Conservation (phyloP, 192 early-diverging fungal species). For the Coemansia sp. region DNA sequence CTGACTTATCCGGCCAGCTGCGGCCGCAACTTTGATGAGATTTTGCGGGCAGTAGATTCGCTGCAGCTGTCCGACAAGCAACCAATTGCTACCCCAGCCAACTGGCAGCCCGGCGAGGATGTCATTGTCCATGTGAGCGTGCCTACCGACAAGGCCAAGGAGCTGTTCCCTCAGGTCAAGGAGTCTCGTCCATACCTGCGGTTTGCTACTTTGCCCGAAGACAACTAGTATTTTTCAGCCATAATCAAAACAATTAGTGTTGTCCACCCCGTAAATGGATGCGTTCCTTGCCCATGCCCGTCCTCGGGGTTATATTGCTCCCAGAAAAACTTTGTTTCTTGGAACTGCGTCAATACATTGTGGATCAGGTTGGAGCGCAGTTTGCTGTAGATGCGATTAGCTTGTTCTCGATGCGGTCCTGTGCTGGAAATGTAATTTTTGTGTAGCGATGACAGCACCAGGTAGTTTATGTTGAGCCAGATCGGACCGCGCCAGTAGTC, state of each 20-base stretch:
- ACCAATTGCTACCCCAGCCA: slow-evolving; percentile 89
- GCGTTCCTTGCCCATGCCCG: slow-evolving; percentile 75
- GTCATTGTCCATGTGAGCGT: slow-evolving; percentile 91
- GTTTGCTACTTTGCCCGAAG: slow-evolving; percentile 39
- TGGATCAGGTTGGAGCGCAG: slow-evolving; percentile 73
- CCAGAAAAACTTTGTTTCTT: slow-evolving; percentile 79
- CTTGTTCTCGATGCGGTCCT: slow-evolving; percentile 69
- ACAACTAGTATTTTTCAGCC: slow-evolving; percentile 67
- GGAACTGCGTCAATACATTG: slow-evolving; percentile 75
- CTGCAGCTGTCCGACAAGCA: slow-evolving; percentile 86
- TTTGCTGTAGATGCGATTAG: slow-evolving; percentile 66
- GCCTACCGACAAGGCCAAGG: slow-evolving; percentile 76
- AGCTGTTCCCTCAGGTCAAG: slow-evolving; percentile 78
- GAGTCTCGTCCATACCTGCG: slow-evolving; percentile 86
- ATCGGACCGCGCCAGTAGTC: slow-evolving; percentile 94
- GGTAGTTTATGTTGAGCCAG: slow-evolving; percentile 92
- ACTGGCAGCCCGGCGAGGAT: slow-evolving; percentile 84
- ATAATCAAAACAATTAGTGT: slow-evolving; percentile 78
- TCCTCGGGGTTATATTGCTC: slow-evolving; percentile 82
- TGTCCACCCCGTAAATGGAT: slow-evolving; percentile 97
- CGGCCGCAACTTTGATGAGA: slow-evolving; percentile 96
- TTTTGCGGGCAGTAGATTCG: slow-evolving; percentile 90
- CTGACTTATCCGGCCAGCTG: slow-evolving; percentile 91
- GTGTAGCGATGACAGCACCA: slow-evolving; percentile 69
- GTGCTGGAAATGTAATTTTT: slow-evolving; percentile 58